Conservation (phyloP, 169 alveolate genomes). For the Perkinsus marinus region DNA sequence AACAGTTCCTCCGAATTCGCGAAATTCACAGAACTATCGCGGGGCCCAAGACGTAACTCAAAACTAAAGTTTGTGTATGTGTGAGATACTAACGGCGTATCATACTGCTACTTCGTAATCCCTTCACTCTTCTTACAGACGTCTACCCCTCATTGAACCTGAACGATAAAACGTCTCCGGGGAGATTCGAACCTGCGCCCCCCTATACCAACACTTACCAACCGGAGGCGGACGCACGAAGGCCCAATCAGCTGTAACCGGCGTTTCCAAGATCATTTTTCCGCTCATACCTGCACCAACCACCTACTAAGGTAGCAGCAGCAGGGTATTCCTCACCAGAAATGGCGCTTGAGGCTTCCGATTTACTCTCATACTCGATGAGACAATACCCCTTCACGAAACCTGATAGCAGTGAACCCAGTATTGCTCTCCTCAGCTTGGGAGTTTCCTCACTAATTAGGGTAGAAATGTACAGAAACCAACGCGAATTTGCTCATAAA, state of each 20-base stretch:
- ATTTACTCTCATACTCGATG: slow-evolving; percentile 13
- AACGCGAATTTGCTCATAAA: no score
- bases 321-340: neutral
- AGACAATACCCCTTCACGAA: slow-evolving; percentile 24
- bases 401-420: neutral
- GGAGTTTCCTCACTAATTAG: neutral
- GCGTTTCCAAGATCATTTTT: slow-evolving; percentile 1
- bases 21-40: no score
- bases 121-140: neutral
- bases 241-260: slow-evolving; percentile 20
- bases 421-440: neutral
- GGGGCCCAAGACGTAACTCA: neutral
- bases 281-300: slow-evolving; percentile 1
- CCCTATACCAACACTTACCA: neutral
- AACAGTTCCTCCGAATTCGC: no score
- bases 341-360: slow-evolving; percentile 27
- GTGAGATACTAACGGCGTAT: neutral
- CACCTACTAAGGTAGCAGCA: neutral
- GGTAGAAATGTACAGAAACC: no score
- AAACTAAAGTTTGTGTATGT: neutral
- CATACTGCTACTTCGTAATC: neutral
- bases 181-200: neutral
- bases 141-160: neutral
- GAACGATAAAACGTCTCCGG: neutral
- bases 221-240: neutral